These are phyloP conservation scores for Phytophthora foliorum DNA, from an alignment of 352 stramenopile genomes.

Conservation along the genomic window DNA sequence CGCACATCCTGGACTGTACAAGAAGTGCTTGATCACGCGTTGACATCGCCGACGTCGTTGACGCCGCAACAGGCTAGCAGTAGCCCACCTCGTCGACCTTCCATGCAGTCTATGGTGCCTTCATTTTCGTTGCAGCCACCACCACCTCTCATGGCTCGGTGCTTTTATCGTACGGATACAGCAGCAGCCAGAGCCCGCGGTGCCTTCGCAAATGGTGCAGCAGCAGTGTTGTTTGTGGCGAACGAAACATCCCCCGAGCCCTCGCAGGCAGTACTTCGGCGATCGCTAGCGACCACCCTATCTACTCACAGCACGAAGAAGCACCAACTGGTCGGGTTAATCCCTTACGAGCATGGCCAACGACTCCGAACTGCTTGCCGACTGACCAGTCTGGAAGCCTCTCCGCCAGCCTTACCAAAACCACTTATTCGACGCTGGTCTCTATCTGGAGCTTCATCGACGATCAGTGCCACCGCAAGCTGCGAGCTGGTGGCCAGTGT, in stretches of 20 bases:
- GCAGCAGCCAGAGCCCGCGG: conserved; percentile 39
- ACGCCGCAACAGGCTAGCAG: conserved; percentile 5
- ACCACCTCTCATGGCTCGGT: conserved; percentile 50
- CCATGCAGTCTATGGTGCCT: conserved; percentile 22
- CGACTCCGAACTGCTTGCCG: conserved; percentile 30
- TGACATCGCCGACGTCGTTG: conserved; percentile 11
- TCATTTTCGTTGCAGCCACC: conserved; percentile 29
- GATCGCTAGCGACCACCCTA: conserved; percentile 14
- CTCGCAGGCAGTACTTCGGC: conserved; percentile 41
- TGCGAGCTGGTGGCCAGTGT: conserved; percentile 62
- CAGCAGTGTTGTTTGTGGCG: conserved; percentile 59
- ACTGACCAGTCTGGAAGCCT: conserved; percentile 15
- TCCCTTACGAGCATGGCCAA: conserved; percentile 38
- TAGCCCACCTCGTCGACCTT: conserved; percentile 20
- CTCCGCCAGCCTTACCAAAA: conserved; percentile 5
- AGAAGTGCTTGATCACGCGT: conserved; percentile 23
- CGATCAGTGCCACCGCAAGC: conserved; percentile 10
- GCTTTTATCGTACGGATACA: conserved; percentile 63
- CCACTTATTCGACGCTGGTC: conserved; percentile 16
- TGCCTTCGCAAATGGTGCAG: conserved; percentile 58
- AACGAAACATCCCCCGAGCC: conserved; percentile 34
- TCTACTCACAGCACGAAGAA: conserved; percentile 16
- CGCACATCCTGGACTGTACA: conserved; percentile 42
- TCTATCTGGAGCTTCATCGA: conserved; percentile 17
- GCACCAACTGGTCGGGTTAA: conserved; percentile 33